Base-by-base conservation (phyloP, 2,329 filamentous ascomycete species). In the Boeremia exigua region DNA sequence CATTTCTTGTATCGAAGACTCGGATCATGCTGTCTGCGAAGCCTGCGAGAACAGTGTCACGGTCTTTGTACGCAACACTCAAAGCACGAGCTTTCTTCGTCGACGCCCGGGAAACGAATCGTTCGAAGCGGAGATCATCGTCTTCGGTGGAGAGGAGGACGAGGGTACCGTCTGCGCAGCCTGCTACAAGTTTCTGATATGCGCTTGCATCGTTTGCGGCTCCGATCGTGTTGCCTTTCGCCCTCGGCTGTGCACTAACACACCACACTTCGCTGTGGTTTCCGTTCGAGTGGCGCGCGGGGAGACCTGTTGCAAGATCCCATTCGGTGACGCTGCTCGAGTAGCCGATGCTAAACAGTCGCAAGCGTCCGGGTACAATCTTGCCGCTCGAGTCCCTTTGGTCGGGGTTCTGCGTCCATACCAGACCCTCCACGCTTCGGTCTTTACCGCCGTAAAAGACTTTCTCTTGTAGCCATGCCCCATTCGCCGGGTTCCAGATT, bases 211-310 rank as follows among this genome's bases (percentile, higher is more conserved):
- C 68, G 6, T 65, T 61, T 1, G 48, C 49, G 14, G 48, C 44
- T n/a, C 57, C 58, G 37, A 63, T 62, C 23, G 39, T 29, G 14
- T 46, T 56, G 11, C 73, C 56, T 55, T 80, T 77, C 73, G 77
- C 78, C 61, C 81, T 80, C 3, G 94, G 95, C 77, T 97, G 94
- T 12, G 89, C 90, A 55, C 91, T 91, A 68, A 99, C 85, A 77
- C 94, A 98, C 95, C 95, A 99, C 59, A 98, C 94, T 70, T 97
- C 93, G 62, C 92, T 93, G 75, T 96, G 92, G 75, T 96, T 96
- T 40, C 94, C 95, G 68, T 90, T 92, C 15, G 91, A 92, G 75
- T 96, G 90, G 56, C 89, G 86, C 77, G 89, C 85, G 10, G 92
- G 90, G 52, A 86, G 82, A 12, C 91, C 92, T 60, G 87, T 89